Evolutionary conservation across 306 rosid genomes (phyloP).

Genomic region (Dicorynia guianensis): DNA sequence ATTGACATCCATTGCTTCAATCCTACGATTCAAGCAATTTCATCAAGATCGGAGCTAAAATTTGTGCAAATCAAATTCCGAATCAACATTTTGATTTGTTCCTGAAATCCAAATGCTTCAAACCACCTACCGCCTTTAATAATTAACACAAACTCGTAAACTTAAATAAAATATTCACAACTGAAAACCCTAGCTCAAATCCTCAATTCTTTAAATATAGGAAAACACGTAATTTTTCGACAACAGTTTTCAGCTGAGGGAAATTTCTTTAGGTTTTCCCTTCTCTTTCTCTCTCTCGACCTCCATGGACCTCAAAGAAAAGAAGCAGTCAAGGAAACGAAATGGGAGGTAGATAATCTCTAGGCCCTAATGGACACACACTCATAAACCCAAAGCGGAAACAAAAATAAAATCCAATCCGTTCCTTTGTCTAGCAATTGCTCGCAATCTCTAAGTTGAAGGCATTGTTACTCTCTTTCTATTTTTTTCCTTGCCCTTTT

Average conservation of each 20-base stretch:
- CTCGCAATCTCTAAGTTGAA: constrained; percentile 43
- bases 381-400: constrained; percentile 48
- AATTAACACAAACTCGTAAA: constrained; percentile 11
- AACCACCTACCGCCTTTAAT: constrained; percentile 28
- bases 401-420: too few species aligned
- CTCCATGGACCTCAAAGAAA: constrained; percentile 27
- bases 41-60: constrained; percentile 76
- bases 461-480: constrained; percentile 35
- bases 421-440: constrained; percentile 68
- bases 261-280: constrained; percentile 39
- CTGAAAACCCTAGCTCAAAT: constrained; percentile 70
- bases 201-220: constrained; percentile 50
- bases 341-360: constrained; percentile 62
- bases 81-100: too few species aligned
- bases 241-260: constrained; percentile 34
- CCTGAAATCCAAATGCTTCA: constrained; percentile 48
- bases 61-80: constrained; percentile 58
- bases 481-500: constrained; percentile 12
- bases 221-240: constrained; percentile 35
- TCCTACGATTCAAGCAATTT: constrained; percentile 56
- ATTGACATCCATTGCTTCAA: constrained; percentile 85
- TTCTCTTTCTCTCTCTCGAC: constrained; percentile 38
- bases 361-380: constrained; percentile 45
- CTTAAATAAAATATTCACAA: constrained; percentile 44
- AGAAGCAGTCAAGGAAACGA: too few species aligned